Percentiles rank a stretch among this genome's conserved stretches.
Conservation (phyloP, 441 rosid species). For the Brassica hybrid region DNA sequence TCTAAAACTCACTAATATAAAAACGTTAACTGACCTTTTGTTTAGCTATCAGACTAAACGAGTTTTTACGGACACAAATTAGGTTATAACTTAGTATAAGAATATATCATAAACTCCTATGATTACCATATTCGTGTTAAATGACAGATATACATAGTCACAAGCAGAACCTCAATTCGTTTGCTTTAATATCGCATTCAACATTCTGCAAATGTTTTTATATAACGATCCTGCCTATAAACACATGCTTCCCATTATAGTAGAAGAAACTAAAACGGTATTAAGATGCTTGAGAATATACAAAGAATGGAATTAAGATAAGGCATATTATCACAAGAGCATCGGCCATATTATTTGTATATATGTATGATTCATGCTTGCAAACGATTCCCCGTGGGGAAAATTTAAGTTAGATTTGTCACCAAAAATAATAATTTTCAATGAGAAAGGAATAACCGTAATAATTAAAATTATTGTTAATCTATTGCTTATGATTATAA, state of each 20-base stretch:
- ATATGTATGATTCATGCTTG: conserved; percentile 34
- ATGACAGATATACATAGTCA: neutral
- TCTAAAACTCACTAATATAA: neutral
- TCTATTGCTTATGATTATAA: neutral
- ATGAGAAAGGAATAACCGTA: conserved; percentile 19
- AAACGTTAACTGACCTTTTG: neutral
- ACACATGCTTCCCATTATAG: neutral
- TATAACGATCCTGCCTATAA: neutral
- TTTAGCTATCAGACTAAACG: neutral
- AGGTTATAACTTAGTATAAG: neutral
- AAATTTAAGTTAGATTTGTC: conserved; percentile 1
- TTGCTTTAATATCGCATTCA: neutral
- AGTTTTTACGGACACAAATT: neutral
- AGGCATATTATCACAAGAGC: conserved; percentile 8
- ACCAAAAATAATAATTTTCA: neutral
- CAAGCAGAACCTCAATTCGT: neutral
- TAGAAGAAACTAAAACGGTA: conserved; percentile 5
- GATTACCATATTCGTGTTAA: no score
- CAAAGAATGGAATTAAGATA: neutral
- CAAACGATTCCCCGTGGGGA: conserved; percentile 10
- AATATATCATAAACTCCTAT: neutral
- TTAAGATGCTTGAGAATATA: neutral
- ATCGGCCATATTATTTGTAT: conserved; percentile 21
- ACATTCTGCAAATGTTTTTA: neutral
- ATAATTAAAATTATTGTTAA: neutral